Evolutionary conservation across 2,329 filamentous ascomycete species (phyloP).

Genomic region (Dactylellina parvicollis): DNA sequence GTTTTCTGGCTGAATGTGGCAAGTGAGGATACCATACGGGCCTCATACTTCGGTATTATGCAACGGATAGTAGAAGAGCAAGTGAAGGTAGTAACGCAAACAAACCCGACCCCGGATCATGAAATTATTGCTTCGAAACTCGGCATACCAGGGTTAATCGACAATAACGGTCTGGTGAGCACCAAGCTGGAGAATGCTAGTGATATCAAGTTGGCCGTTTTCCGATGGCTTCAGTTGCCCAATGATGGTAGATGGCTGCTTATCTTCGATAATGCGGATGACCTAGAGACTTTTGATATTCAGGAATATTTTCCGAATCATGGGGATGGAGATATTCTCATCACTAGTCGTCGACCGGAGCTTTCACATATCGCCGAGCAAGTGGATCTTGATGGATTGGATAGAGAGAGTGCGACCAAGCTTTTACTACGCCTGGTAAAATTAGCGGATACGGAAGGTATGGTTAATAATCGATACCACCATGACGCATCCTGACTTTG

Average conservation of each 20-base stretch:
- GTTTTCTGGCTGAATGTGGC: background rate
- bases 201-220: background rate
- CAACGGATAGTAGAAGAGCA: slow-evolving; percentile 8
- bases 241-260: slow-evolving; percentile 4
- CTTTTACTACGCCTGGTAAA: slow-evolving; percentile 7
- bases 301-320: slow-evolving; percentile 17
- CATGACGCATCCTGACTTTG: background rate
- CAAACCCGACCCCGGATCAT: slow-evolving; percentile 4
- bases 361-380: slow-evolving; percentile 9
- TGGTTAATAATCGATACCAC: background rate
- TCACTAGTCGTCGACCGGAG: slow-evolving; percentile 19
- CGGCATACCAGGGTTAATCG: slow-evolving; percentile 8
- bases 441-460: background rate
- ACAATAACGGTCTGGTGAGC: background rate
- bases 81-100: slow-evolving; percentile 5
- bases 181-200: background rate
- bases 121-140: background rate
- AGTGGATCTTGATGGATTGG: background rate
- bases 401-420: background rate
- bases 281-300: slow-evolving; percentile 25
- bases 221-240: slow-evolving; percentile 2
- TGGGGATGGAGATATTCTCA: slow-evolving; percentile 5
- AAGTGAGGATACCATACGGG: background rate
- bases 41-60: slow-evolving; percentile 2
- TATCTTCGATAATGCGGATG: slow-evolving; percentile 25